phyloP scores from a whole-genome alignment of 2,329 filamentous ascomycete genomes.

The Pseudocercospora vitis region DNA sequence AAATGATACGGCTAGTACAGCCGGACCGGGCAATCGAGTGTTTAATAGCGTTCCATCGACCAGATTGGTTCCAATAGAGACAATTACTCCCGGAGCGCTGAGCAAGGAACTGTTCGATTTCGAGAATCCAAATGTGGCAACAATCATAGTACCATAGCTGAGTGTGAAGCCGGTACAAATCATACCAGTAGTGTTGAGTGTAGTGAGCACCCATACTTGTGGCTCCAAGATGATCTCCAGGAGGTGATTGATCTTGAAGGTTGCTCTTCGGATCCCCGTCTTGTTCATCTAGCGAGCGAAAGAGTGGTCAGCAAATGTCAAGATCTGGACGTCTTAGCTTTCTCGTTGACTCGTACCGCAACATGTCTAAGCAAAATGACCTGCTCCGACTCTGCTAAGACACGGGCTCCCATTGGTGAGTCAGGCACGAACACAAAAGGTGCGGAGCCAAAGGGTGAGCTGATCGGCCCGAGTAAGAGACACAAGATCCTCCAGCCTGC shows the following conservation, averaged over 20 bases:
- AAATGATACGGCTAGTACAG: slow-evolving; percentile 2
- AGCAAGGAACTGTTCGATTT: slow-evolving; percentile 5
- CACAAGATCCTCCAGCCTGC: slow-evolving; percentile 8
- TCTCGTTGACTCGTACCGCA: background rate
- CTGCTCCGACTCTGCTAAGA: background rate
- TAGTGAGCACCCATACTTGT: slow-evolving; percentile 8
- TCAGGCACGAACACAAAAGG: background rate
- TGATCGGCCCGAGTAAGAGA: slow-evolving; percentile 5
- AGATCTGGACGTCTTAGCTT: background rate
- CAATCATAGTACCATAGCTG: slow-evolving; percentile 1
- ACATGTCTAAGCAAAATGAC: slow-evolving; percentile 2
- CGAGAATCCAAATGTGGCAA: slow-evolving; percentile 12
- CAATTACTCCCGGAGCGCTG: slow-evolving; percentile 5
- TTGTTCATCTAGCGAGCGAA: background rate
- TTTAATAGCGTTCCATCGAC: background rate
- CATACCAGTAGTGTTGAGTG: slow-evolving; percentile 6
- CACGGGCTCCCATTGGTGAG: slow-evolving; percentile 2
- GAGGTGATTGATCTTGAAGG: slow-evolving; percentile 4
- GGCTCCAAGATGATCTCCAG: slow-evolving; percentile 1
- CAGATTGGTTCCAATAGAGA: background rate
- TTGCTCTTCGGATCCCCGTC: background rate
- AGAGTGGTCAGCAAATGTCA: background rate
- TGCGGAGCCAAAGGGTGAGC: background rate
- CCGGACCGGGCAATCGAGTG: slow-evolving; percentile 1
- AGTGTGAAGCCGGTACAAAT: slow-evolving; percentile 12